Base-by-base conservation (phyloP, 352 stramenopile genomes). In the Globisporangium paddicum region DNA sequence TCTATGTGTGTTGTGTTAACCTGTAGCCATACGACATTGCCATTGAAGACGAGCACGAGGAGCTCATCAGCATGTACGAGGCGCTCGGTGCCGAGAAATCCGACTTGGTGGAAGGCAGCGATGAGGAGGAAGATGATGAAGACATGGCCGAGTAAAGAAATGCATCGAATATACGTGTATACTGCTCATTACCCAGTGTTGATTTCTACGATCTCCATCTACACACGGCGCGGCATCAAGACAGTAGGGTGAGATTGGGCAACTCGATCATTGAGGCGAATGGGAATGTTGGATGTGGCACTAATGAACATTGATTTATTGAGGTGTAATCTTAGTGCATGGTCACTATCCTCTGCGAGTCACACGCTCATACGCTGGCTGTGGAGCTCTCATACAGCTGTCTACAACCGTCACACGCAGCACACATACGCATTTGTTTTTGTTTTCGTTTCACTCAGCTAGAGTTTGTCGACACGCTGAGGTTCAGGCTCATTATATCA, bases 401-500 rank as follows among this genome's bases (percentile, higher is more conserved):
- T 44, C 38, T 26, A 11, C 26, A 10, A 37, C n/a, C n/a, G n/a
- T 32, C 28, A 37, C 11, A 55, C 23, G 47, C 48, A 10, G 40
- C 9, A 26, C 52, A 38, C 37, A 62, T 34, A 48, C 38, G 21
- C 34, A 47, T 23, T 18, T 25, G 18, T 1, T 26, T 16, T 28
- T 49, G 21, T 13, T n/a, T 49, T 55, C 56, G 65, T 63, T 77
- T 83, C 75, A 84, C 75, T 86, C 75, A 88, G 71, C 73, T 58
- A 85, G 62, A 79, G 55, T 41, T 82, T 81, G 62, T 80, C 79
- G 56, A 82, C 79, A 89, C 67, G 66, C 37, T 62, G 58, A 57
- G 64, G 70, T 82, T 89, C 79, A 83, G 77, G 52, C 75, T 89
- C 79, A 89, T 87, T 89, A 89, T 87, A 87, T 85, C 79, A 87